phyloP scores from a whole-genome alignment of 345 rosid species.

The Sonneratia alba region DNA sequence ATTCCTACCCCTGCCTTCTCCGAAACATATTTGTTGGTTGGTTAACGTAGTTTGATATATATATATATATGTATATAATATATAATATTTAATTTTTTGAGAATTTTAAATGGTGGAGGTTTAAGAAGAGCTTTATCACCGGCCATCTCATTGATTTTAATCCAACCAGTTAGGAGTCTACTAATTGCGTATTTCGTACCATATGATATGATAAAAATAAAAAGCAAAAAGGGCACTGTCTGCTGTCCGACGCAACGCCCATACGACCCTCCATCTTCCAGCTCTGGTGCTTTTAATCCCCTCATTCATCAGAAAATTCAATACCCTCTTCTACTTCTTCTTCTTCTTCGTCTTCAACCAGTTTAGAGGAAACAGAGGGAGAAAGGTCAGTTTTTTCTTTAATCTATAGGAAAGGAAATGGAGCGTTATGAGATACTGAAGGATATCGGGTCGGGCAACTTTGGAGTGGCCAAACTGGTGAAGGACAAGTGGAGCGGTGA shows the following conservation, averaged over 20 bases:
- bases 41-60: too few species aligned
- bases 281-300: not conserved
- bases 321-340: not conserved
- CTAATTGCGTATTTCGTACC: too few species aligned
- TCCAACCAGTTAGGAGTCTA: too few species aligned
- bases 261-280: not conserved
- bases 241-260: not conserved
- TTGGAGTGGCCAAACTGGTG: constrained; percentile 80
- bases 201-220: too few species aligned
- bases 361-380: not conserved
- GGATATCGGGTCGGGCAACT: constrained; percentile 87
- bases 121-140: too few species aligned
- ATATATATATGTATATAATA: too few species aligned
- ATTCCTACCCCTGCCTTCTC: not conserved
- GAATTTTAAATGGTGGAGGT: too few species aligned
- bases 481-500: constrained; percentile 51
- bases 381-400: not conserved
- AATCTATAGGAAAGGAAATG: constrained; percentile 18
- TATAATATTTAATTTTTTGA: too few species aligned
- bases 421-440: constrained; percentile 69
- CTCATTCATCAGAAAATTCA: not conserved
- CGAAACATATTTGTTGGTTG: too few species aligned
- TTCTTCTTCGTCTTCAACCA: not conserved
- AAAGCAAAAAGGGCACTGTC: not conserved
- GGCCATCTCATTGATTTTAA: too few species aligned